A percentile compares a stretch with the other conserved stretches of the same genome.
Evolutionary conservation across 2,329 filamentous ascomycete genomes (phyloP).

Genomic region (Amphichorda felina): DNA sequence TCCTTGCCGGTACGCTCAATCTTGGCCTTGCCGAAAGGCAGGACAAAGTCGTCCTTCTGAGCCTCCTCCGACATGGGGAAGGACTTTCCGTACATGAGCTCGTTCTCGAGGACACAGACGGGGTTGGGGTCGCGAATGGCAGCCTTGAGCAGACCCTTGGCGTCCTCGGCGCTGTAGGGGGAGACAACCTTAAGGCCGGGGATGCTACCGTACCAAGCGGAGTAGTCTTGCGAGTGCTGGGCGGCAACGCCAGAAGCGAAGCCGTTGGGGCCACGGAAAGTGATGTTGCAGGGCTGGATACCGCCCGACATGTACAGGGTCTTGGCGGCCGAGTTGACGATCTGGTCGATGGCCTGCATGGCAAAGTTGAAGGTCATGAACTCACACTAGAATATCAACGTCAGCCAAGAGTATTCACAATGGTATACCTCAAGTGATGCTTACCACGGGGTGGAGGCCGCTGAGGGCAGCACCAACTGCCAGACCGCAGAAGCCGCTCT

Average conservation of each 20-base stretch:
- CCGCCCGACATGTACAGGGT: conserved; percentile 99
- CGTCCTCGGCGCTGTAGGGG: conserved; percentile 94
- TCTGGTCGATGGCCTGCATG: conserved; percentile 99
- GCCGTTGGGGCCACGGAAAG: conserved; percentile 97
- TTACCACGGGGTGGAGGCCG: conserved; percentile 84
- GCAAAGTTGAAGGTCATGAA: conserved; percentile 99
- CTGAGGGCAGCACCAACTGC: conserved; percentile 91
- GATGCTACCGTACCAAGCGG: conserved; percentile 97
- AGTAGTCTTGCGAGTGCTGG: conserved; percentile 98
- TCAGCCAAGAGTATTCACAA: no score
- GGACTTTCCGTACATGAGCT: conserved; percentile 80
- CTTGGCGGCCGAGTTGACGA: conserved; percentile 98
- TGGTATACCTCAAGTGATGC: no score
- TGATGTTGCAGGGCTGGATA: conserved; percentile 99
- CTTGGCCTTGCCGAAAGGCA: conserved; percentile 98
- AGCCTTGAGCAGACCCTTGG: conserved; percentile 95
- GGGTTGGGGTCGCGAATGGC: conserved; percentile 98
- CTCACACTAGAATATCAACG: conserved; percentile 55
- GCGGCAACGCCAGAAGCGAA: conserved; percentile 92
- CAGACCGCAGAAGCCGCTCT: conserved; percentile 88
- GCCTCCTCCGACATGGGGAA: conserved; percentile 98
- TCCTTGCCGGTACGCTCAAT: conserved; percentile 95
- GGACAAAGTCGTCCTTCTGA: conserved; percentile 90
- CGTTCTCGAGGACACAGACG: conserved; percentile 82
- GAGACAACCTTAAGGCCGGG: conserved; percentile 94